Evolutionary conservation across 2,329 filamentous ascomycete species (phyloP).

Genomic region (Paracorniculantispora psalliotae): DNA sequence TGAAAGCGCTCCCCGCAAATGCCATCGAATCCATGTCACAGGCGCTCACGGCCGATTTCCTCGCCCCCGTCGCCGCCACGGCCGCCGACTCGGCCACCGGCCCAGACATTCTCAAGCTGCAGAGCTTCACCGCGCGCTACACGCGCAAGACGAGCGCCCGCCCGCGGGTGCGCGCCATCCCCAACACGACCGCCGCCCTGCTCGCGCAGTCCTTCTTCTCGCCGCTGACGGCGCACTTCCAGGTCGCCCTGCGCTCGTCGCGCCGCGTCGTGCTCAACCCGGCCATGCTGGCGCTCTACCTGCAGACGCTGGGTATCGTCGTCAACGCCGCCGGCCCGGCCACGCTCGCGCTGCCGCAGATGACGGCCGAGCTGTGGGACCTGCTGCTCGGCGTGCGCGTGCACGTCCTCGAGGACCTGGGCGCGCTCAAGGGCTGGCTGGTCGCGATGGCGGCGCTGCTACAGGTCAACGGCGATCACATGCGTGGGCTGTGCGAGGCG

Average conservation of each 20-base stretch:
- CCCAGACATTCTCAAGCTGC: slow-evolving; percentile 79
- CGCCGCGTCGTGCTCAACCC: slow-evolving; percentile 65
- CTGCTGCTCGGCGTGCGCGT: slow-evolving; percentile 68
- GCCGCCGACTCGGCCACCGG: slow-evolving; percentile 77
- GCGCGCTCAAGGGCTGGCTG: slow-evolving; percentile 68
- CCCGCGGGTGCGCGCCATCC: slow-evolving; percentile 50
- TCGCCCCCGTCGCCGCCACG: slow-evolving; percentile 74
- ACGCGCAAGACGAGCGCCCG: slow-evolving; percentile 29
- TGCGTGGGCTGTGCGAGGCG: slow-evolving; percentile 65
- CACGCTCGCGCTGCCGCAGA: slow-evolving; percentile 67
- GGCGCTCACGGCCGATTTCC: slow-evolving; percentile 64
- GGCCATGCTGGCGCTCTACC: slow-evolving; percentile 69
- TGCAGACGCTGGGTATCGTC: slow-evolving; percentile 81
- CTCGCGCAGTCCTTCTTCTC: slow-evolving; percentile 78
- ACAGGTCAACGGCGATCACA: slow-evolving; percentile 67
- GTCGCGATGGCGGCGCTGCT: slow-evolving; percentile 75
- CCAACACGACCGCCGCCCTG: slow-evolving; percentile 73
- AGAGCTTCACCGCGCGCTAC: slow-evolving; percentile 69
- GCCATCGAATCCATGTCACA: slow-evolving; percentile 65
- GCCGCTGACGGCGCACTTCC: slow-evolving; percentile 77
- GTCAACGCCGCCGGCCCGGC: slow-evolving; percentile 79
- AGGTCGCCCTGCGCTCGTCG: slow-evolving; percentile 50
- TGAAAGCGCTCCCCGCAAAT: slow-evolving; percentile 50
- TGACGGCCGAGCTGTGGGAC: slow-evolving; percentile 81
- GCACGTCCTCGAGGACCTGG: slow-evolving; percentile 54